These are phyloP conservation scores for Daldinia caldariorum DNA, from an alignment of 495 filamentous ascomycete genomes.

Conservation along the genomic window DNA sequence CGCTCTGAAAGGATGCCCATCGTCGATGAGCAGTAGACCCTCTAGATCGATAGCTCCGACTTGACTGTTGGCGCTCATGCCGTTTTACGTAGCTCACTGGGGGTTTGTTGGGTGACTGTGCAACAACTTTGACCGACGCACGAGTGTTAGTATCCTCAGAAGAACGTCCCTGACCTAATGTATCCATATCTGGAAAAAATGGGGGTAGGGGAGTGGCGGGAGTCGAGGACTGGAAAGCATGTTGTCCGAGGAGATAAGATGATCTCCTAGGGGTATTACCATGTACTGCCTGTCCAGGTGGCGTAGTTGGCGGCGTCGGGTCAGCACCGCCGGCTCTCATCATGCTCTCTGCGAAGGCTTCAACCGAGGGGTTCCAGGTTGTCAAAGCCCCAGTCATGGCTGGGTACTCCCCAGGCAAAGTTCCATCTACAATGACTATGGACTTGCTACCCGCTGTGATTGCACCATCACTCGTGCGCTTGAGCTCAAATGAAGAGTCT, in stretches of 20 bases:
- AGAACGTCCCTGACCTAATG: constrained; percentile 38
- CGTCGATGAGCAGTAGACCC: constrained; percentile 53
- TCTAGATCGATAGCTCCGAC: constrained; percentile 52
- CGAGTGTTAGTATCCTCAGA: constrained; percentile 44
- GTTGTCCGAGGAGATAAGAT: constrained; percentile 61
- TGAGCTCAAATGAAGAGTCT: constrained; percentile 49
- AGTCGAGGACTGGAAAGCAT: constrained; percentile 45
- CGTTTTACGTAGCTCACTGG: constrained; percentile 50
- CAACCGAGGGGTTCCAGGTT: constrained; percentile 56
- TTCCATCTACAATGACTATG: constrained; percentile 87
- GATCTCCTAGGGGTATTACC: constrained; percentile 58
- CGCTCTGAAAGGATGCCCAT: constrained; percentile 78
- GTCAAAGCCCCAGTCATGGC: constrained; percentile 59
- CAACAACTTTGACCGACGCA: constrained; percentile 49
- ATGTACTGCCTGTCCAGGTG: constrained; percentile 53
- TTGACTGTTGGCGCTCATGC: constrained; percentile 53
- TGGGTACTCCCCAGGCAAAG: constrained; percentile 55
- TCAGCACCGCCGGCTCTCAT: constrained; percentile 53
- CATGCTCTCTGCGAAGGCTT: constrained; percentile 60
- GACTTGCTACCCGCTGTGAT: constrained; percentile 84
- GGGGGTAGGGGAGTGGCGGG: constrained; percentile 51
- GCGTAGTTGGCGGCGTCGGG: constrained; percentile 64
- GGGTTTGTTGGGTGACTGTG: constrained; percentile 42
- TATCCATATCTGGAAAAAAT: constrained; percentile 53
- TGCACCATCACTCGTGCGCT: constrained; percentile 58